phyloP scores from a whole-genome alignment of 371 early-diverging fungal species.

The Capillidium rhysosporum region DNA sequence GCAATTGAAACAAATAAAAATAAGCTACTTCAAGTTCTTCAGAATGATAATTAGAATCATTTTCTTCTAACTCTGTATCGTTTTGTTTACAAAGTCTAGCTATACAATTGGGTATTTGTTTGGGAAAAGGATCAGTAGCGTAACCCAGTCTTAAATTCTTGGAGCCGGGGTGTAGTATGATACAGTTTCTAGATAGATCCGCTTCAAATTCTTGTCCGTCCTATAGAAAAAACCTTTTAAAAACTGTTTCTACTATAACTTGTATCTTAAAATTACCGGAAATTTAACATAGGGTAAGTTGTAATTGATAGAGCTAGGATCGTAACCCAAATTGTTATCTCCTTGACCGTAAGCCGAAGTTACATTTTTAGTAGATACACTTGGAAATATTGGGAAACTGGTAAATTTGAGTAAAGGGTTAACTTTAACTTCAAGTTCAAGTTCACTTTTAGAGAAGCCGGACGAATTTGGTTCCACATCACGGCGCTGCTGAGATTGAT shows the following conservation, averaged over 20 bases:
- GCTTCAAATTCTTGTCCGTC: not conserved
- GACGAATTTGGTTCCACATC: no score
- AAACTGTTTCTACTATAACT: not conserved
- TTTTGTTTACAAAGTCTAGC: conserved; percentile 27
- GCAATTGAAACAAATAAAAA: not conserved
- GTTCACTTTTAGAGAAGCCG: no score
- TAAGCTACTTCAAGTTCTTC: not conserved
- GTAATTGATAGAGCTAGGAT: not conserved
- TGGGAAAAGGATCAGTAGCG: conserved; percentile 63
- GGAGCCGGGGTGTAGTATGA: conserved; percentile 78
- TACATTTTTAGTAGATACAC: not conserved
- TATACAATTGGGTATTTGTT: conserved; percentile 54
- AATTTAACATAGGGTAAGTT: not conserved
- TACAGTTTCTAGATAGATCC: conserved; percentile 8
- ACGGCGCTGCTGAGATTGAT: no score
- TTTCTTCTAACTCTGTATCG: not conserved
- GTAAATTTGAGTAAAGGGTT: conserved; percentile 1
- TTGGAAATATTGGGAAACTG: not conserved
- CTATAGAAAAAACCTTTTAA: not conserved
- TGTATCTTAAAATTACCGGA: not conserved
- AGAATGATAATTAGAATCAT: not conserved
- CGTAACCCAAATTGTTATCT: not conserved
- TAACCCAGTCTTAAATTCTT: conserved; percentile 53
- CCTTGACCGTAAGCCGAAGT: not conserved
- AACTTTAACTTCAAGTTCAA: no score